Conservation (phyloP, 192 early-diverging fungal species). For the Gaertneriomyces sp. region DNA sequence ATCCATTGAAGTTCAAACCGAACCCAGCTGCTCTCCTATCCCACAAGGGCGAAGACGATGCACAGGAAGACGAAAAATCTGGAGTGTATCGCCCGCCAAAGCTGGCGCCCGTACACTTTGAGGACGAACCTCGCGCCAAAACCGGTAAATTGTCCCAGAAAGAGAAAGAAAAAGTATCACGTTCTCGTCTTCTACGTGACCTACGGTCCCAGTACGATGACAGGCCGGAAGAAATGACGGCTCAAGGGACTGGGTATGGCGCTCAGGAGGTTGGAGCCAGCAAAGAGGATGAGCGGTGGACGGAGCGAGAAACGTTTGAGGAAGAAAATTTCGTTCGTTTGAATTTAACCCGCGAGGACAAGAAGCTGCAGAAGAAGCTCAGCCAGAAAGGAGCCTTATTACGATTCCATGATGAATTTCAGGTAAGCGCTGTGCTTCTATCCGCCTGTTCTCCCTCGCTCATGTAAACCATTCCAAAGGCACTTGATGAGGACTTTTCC, state of each 20-base stretch:
- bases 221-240: conserved; percentile 73
- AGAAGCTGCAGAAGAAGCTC: conserved; percentile 46
- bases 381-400: conserved; percentile 48
- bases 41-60: conserved; percentile 1
- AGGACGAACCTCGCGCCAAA: conserved; percentile 66
- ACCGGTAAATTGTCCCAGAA: conserved; percentile 61
- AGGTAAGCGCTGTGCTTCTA: conserved; percentile 36
- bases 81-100: conserved; percentile 86
- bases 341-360: conserved; percentile 68
- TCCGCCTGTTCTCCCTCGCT: neutral
- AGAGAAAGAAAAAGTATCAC: conserved; percentile 63
- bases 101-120: conserved; percentile 79
- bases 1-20: conserved; percentile 90
- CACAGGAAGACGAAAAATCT: conserved; percentile 39
- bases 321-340: conserved; percentile 86
- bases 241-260: conserved; percentile 69
- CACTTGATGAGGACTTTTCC: conserved; percentile 29
- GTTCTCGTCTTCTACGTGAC: conserved; percentile 82
- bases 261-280: conserved; percentile 52
- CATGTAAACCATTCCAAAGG: conserved; percentile 1
- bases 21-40: conserved; percentile 54
- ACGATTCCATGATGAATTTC: conserved; percentile 81
- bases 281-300: conserved; percentile 53
- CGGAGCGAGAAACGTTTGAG: conserved; percentile 72
- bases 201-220: conserved; percentile 79